Evolutionary conservation across 805 yeast genomes (phyloP), one percentile per base, ranked within the genome.

Genomic region (Schwanniomyces sp.): DNA sequence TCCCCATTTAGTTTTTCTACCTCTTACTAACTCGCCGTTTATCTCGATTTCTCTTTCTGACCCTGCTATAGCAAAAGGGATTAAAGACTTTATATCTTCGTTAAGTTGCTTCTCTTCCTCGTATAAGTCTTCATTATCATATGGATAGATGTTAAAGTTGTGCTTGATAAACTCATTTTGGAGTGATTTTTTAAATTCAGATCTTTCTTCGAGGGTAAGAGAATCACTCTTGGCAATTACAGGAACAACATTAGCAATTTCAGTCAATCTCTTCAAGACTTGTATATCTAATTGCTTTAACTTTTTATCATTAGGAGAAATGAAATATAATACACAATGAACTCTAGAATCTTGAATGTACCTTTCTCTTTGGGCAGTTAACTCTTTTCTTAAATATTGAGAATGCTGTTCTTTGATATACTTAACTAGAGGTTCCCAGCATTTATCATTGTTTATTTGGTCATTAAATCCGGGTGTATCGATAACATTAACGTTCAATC

Each of bases 401-500:
- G 95, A 86, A 67, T 91, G 96, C 71, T 91, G 97, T 69, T 91
- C 97, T 72, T 91, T 91, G 65, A 91, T 89, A 71, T 91, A 91
- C 70, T 89, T 90, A 54, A 91, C 85, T 52, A 91, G 84, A 45
- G 97, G 97, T 59, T 91, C 98, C 97, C 97, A 92, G 70, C 96
- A 91, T 69, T 86, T 88, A 60, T 88, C 95, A 69, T 91, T 91
- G 73, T 91, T 88, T 56, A 94, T 87, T 71, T 88, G 96, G 75
- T 94, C 99, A 34, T 97, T 98, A 75, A 90, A 94, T 12, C 98
- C 98, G 17, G 98, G 98, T 3, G 99, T 94, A 66, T 94, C 99
- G 63, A 94, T 88, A 47, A 94, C 84, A 59, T 90, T 91, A 53
- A 94, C 74, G 59, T 86, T 86, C 64, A 94, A 81, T 52, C 85